Evolutionary conservation across 2,329 filamentous ascomycete species (phyloP), one percentile per base, ranked within the genome.

Genomic region (Microsporum canis): DNA sequence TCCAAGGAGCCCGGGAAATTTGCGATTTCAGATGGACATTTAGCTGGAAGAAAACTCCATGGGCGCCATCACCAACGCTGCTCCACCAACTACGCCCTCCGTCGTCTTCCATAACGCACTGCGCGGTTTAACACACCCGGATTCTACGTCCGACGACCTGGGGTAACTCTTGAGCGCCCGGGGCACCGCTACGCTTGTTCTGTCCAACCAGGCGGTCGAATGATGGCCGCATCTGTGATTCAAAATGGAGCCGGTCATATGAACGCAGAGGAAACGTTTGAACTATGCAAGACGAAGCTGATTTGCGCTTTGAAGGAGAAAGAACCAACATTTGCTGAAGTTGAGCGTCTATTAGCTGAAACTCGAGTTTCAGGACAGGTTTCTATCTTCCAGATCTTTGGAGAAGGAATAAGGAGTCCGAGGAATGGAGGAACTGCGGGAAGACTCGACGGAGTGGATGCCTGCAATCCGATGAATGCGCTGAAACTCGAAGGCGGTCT

Each of bases 401-500:
- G 29, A 1, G 27, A 33, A n/a, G 51, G 31, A 17, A 55, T 14
- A 55, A 5, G 51, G 14, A 5, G 10, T 34, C n/a, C 36, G 12
- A 34, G 39, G 45, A 27, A 23, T 53, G 23, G 23, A 31, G 51
- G 43, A 27, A 12, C 43, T 6, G 41, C 39, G 38, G 33, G 51
- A 29, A 7, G 33, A 3, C 33, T 31, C 6, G 51, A 55, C 6
- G 51, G 51, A 36, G n/a, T 7, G 5, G n/a, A 49, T 5, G n/a
- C 10, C 12, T 23, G 58, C 5, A 41, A n/a, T n/a, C 43, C 51
- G 14, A 63, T 88, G 90, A 70, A 76, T 82, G 36, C 49, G 36
- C 10, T 49, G 64, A 80, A 84, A 61, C 81, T 87, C 59, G 90
- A 96, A 72, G 74, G 78, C 62, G 81, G 79, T 63, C 81, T 97